These are phyloP conservation scores for Zygosaccharomyces kombuchaensis DNA, from an alignment of 805 yeast species.

Conservation along the genomic window DNA sequence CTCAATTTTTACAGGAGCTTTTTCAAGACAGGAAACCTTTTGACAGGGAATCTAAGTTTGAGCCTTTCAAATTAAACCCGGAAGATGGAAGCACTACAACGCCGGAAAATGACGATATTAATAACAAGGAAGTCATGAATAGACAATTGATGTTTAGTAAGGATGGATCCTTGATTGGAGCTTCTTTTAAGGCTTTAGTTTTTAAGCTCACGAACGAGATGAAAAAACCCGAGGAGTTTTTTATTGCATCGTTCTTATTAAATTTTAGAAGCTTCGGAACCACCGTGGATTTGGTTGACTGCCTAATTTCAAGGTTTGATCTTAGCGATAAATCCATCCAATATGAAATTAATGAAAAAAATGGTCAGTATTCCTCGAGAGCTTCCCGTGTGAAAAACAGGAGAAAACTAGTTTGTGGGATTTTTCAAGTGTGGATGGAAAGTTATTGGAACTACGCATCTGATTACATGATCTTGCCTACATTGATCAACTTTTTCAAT, in stretches of 20 bases:
- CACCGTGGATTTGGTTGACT: constrained; percentile 63
- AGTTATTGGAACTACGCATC: constrained; percentile 73
- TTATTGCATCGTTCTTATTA: constrained; percentile 68
- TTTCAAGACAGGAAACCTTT: constrained; percentile 36
- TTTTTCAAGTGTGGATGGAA: constrained; percentile 82
- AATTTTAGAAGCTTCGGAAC: constrained; percentile 69
- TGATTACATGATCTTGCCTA: constrained; percentile 61
- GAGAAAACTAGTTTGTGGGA: constrained; percentile 60
- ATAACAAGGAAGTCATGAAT: constrained; percentile 23
- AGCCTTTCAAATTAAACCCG: constrained; percentile 33
- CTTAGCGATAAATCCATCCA: constrained; percentile 37
- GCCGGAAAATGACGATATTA: constrained; percentile 14
- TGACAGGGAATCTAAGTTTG: constrained; percentile 37
- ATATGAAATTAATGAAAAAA: constrained; percentile 33
- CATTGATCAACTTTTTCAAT: constrained; percentile 71
- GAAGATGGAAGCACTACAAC: constrained; percentile 15
- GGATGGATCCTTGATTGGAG: constrained; percentile 56
- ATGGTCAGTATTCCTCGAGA: constrained; percentile 39
- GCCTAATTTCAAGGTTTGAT: constrained; percentile 62
- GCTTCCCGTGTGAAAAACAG: constrained; percentile 52
- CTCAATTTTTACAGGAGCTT: constrained; percentile 35
- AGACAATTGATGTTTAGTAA: constrained; percentile 41
- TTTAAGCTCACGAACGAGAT: constrained; percentile 62
- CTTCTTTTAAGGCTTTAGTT: constrained; percentile 66
- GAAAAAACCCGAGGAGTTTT: constrained; percentile 59